Percentiles rank a stretch among this genome's conserved stretches.
Conservation (phyloP, 768 basidiomycete species). For the Lactarius akahatsu region DNA sequence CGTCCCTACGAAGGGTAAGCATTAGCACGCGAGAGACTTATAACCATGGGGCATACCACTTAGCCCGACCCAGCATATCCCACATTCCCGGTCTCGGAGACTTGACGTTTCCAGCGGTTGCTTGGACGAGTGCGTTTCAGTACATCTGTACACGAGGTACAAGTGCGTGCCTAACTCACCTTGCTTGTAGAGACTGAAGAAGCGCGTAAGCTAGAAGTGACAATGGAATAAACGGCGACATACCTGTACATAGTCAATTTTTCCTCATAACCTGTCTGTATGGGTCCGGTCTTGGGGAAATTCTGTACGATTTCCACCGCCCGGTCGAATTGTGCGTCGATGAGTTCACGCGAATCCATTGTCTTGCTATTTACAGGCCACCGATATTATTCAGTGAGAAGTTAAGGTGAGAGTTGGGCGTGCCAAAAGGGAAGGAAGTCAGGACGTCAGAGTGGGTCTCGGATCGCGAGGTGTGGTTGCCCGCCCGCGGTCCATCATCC, state of each 20-base stretch:
- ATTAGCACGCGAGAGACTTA: conserved; percentile 24
- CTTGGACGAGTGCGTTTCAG: conserved; percentile 40
- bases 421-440: conserved; percentile 5
- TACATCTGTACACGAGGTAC: background rate
- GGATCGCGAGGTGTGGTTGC: background rate
- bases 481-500: background rate
- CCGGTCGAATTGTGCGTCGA: conserved; percentile 86
- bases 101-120: conserved; percentile 87
- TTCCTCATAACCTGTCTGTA: conserved; percentile 94
- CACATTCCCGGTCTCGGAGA: conserved; percentile 78
- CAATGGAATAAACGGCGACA: conserved; percentile 27
- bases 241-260: conserved; percentile 92
- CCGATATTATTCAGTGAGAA: background rate
- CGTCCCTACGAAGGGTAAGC: conserved; percentile 60
- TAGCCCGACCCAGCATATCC: conserved; percentile 90
- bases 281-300: conserved; percentile 89
- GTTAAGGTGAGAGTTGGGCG: background rate
- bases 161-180: conserved; percentile 44
- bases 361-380: background rate
- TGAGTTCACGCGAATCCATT: conserved; percentile 66
- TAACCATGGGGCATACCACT: conserved; percentile 61
- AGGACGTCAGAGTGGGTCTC: background rate
- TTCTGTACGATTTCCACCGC: conserved; percentile 94
- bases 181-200: conserved; percentile 83
- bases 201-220: background rate